Percentiles rank a stretch among this genome's conserved stretches.
These are phyloP conservation scores for Podaxis sp. DNA, from an alignment of 768 basidiomycete genomes.

Conservation along the genomic window DNA sequence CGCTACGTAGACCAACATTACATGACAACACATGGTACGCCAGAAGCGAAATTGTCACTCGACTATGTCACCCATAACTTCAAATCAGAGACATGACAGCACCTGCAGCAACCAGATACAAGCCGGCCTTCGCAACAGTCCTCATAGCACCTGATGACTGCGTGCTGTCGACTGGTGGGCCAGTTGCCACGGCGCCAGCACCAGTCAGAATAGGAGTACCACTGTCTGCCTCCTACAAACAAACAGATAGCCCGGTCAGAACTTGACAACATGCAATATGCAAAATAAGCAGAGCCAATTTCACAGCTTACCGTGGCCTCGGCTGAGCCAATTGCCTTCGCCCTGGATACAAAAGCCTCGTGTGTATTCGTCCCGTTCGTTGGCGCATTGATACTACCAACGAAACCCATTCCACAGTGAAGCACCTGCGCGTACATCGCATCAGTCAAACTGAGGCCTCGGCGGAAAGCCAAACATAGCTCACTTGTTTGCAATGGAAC, in stretches of 20 bases:
- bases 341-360: constrained; percentile 9
- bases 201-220: constrained; percentile 18
- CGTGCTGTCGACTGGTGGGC: neutral
- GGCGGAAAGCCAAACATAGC: neutral
- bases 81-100: constrained; percentile 6
- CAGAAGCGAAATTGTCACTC: neutral
- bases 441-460: neutral
- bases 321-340: constrained; percentile 11
- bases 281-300: neutral
- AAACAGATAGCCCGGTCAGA: neutral
- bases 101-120: constrained; percentile 1
- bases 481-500: constrained; percentile 49
- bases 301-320: constrained; percentile 9
- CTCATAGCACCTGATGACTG: constrained; percentile 7
- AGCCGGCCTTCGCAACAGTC: constrained; percentile 4
- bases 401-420: constrained; percentile 53
- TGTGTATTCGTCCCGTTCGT: constrained; percentile 13
- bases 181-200: constrained; percentile 8
- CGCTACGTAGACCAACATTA: neutral
- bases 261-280: neutral
- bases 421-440: constrained; percentile 11
- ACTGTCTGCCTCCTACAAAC: neutral
- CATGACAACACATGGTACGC: neutral
- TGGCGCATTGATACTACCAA: constrained; percentile 24
- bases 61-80: neutral